phyloP scores from a whole-genome alignment of 805 yeast species.

The Sugiyamaella valdiviana region DNA sequence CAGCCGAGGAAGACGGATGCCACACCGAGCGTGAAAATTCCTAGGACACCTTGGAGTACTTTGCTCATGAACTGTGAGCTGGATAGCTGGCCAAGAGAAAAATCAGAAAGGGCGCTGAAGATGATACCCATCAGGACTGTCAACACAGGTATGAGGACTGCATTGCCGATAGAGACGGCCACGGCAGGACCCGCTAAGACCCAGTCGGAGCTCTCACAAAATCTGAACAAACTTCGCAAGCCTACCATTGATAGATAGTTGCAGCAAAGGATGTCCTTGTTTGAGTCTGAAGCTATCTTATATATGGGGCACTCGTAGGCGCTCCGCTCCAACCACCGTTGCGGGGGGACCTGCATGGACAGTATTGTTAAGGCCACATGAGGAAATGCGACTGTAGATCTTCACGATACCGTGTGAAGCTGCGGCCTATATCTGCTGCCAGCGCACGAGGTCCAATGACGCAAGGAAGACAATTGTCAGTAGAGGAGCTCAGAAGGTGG shows the following conservation, averaged over 20 bases:
- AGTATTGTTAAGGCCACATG: too few relatives aligned
- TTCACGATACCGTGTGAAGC: too few relatives aligned
- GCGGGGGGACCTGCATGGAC: too few relatives aligned
- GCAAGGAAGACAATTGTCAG: too few relatives aligned
- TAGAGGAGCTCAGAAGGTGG: too few relatives aligned
- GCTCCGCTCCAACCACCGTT: too few relatives aligned
- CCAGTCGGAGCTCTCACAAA: background rate
- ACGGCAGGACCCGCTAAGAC: background rate
- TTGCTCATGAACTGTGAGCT: constrained; percentile 33
- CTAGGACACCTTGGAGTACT: constrained; percentile 34
- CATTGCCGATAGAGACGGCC: background rate
- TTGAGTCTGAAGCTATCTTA: too few relatives aligned
- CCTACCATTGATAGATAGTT: background rate
- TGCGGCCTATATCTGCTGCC: too few relatives aligned
- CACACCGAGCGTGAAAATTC: constrained; percentile 42
- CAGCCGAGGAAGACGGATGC: constrained; percentile 43
- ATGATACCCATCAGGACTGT: constrained; percentile 61
- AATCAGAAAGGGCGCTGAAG: constrained; percentile 41
- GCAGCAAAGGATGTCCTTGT: too few relatives aligned
- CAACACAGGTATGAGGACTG: constrained; percentile 20
- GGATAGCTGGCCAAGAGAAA: constrained; percentile 30
- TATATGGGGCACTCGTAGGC: too few relatives aligned
- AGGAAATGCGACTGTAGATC: too few relatives aligned
- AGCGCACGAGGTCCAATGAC: too few relatives aligned
- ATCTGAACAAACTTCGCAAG: background rate